Evolutionary conservation across 805 yeast genomes (phyloP).

Genomic region (Nakazawaea sp.): DNA sequence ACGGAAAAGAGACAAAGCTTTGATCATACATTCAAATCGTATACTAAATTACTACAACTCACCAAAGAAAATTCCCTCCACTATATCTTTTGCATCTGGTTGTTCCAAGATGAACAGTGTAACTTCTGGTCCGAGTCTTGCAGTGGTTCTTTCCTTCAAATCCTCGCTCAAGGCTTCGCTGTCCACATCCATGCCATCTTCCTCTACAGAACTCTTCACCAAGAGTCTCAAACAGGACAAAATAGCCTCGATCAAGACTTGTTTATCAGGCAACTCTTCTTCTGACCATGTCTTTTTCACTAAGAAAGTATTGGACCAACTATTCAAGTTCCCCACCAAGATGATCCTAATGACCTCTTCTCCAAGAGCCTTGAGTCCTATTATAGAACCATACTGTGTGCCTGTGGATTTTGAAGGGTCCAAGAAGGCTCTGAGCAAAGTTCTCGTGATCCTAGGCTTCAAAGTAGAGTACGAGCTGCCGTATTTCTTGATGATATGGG

Average conservation of each 20-base stretch:
- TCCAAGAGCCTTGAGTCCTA: conserved; percentile 80
- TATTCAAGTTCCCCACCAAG: conserved; percentile 73
- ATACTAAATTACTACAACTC: too few species aligned
- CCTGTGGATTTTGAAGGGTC: conserved; percentile 80
- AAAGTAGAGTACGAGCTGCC: conserved; percentile 84
- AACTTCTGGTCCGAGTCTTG: conserved; percentile 56
- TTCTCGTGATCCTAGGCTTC: conserved; percentile 90
- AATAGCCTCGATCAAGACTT: conserved; percentile 40
- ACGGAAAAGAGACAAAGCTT: neutral
- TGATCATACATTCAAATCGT: conserved; percentile 21
- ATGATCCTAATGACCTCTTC: conserved; percentile 81
- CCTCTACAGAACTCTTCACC: conserved; percentile 15
- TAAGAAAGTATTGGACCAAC: conserved; percentile 67
- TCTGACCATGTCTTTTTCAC: conserved; percentile 17
- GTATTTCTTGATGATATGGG: conserved; percentile 70
- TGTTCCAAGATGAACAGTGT: conserved; percentile 41
- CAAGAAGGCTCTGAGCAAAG: conserved; percentile 83
- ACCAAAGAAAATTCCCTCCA: conserved; percentile 69
- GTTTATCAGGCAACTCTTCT: conserved; percentile 32
- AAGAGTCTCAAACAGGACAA: conserved; percentile 50
- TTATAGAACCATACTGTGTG: conserved; percentile 86
- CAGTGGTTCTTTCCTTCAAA: conserved; percentile 33
- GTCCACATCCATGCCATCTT: conserved; percentile 20
- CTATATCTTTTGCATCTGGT: conserved; percentile 42
- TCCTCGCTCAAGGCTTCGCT: conserved; percentile 25